Evolutionary conservation across 345 rosid genomes (phyloP).

Genomic region (Angophora floribunda): DNA sequence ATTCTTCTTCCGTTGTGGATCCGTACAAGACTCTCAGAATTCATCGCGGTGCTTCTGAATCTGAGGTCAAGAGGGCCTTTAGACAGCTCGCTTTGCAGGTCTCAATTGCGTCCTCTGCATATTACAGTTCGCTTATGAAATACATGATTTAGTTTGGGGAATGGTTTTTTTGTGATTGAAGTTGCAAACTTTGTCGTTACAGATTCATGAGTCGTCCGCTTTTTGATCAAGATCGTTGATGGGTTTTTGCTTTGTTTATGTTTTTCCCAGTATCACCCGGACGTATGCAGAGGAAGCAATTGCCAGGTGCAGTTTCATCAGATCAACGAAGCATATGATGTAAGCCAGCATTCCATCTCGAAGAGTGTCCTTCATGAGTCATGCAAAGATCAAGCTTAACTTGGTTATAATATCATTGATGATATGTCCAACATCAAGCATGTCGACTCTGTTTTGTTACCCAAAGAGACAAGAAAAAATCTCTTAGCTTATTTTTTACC

Average conservation of each 20-base stretch:
- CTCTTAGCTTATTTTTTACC: neutral
- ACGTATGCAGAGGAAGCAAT: constrained; percentile 85
- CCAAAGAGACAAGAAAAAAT: neutral
- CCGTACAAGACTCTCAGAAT: constrained; percentile 66
- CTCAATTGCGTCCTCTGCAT: neutral
- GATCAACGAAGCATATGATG: constrained; percentile 85
- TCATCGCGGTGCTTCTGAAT: constrained; percentile 73
- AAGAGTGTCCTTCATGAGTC: neutral
- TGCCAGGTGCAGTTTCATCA: constrained; percentile 60
- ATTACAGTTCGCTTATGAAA: neutral
- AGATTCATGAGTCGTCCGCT: neutral
- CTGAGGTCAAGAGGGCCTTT: constrained; percentile 86
- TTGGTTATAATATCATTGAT: neutral
- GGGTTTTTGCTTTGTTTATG: neutral
- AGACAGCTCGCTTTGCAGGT: constrained; percentile 83
- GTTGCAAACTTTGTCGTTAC: neutral
- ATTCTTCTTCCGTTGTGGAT: constrained; percentile 41
- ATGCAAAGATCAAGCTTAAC: neutral
- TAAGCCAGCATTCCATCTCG: neutral
- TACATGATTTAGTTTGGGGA: neutral
- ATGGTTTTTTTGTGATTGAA: neutral
- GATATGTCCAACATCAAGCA: neutral
- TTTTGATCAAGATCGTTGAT: neutral
- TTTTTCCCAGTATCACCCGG: constrained; percentile 83
- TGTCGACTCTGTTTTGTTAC: neutral